Base-by-base conservation (phyloP, 2,329 filamentous ascomycete species). In the Trematosphaeria pertusa region DNA sequence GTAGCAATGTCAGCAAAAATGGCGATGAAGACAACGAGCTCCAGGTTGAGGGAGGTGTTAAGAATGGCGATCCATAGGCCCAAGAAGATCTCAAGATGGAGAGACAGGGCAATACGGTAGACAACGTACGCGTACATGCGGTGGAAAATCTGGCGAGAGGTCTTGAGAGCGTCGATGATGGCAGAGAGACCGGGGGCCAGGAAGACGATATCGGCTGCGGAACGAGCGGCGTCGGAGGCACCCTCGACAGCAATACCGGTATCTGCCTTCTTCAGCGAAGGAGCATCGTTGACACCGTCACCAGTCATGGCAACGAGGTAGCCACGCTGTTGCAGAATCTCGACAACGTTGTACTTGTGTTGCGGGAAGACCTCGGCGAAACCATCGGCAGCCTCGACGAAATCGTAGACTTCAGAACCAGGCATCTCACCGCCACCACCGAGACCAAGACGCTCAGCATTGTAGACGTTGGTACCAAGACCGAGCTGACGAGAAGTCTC, bases 111-210 rank as follows among this genome's bases (percentile, higher is more conserved):
- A 67, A 96, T 96, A 83, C 91, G 89, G 80, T 96, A 96, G 66
- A 96, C 88, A 59, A 96, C 89, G 79, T 96, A 96, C 50, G 91
- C 88, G 78, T 96, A 94, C 91, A 96, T 96, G 66, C 91, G 89
- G 78, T 96, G 91, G 81, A 96, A 96, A 73, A 96, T 96, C 74
- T 95, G 91, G 66, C 91, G 89, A 22, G 90, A 93, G 59, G 89
- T 95, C 80, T 96, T 96, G 62, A 96, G 83, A 51, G 91, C 90
- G 72, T 95, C 90, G 65, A 96, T 95, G 73, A 96, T 95, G 54
- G 91, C 89, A 74, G 90, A 91, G 54, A 96, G 86, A 80, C 91
- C 91, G 44, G 91, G 90, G 62, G 89, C 90, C 71, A 96, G 84
- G 82, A 96, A 96, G 63, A 96, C 91, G 64, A 96, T 96, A 76